A percentile compares a stretch with the other conserved stretches of the same genome.
Conservation (phyloP, 805 yeast genomes). For the Starmerella bombicola region DNA sequence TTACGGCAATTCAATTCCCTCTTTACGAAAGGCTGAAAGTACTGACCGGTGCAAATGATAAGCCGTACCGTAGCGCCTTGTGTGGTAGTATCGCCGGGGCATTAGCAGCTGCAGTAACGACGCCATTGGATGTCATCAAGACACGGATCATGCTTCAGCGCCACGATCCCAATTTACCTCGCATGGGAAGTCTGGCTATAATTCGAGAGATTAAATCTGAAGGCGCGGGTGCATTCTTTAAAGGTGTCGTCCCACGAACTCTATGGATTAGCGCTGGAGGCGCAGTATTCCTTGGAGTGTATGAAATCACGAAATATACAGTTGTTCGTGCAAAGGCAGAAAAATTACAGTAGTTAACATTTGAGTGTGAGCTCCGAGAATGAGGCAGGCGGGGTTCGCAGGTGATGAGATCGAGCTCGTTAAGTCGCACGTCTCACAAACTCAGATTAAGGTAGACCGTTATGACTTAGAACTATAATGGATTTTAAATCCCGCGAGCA, state of each 20-base stretch:
- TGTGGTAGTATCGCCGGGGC: conserved; percentile 94
- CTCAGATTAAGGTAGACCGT: too few relatives aligned
- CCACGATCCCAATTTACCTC: conserved; percentile 20
- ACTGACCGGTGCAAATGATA: conserved; percentile 37
- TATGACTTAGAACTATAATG: too few relatives aligned
- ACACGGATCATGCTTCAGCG: conserved; percentile 73
- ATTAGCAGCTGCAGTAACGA: conserved; percentile 84
- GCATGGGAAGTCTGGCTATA: conserved; percentile 37
- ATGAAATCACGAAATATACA: conserved; percentile 43
- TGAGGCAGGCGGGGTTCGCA: too few relatives aligned
- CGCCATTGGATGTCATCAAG: conserved; percentile 88
- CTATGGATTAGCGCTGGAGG: conserved; percentile 98
- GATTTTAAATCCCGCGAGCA: too few relatives aligned
- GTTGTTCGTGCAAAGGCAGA: too few relatives aligned
- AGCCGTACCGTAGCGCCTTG: conserved; percentile 67
- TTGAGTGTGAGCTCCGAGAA: too few relatives aligned
- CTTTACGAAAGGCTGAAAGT: conserved; percentile 70
- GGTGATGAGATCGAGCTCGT: too few relatives aligned
- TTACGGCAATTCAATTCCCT: conserved; percentile 92
- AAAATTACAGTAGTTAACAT: too few relatives aligned
- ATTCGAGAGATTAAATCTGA: conserved; percentile 45
- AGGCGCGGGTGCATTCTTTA: conserved; percentile 57
- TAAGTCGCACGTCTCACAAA: too few relatives aligned
- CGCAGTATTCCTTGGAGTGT: conserved; percentile 89
- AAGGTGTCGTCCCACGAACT: conserved; percentile 90